Base-by-base conservation (phyloP, 2,329 filamentous ascomycete species). In the Nigrospora osmanthi region DNA sequence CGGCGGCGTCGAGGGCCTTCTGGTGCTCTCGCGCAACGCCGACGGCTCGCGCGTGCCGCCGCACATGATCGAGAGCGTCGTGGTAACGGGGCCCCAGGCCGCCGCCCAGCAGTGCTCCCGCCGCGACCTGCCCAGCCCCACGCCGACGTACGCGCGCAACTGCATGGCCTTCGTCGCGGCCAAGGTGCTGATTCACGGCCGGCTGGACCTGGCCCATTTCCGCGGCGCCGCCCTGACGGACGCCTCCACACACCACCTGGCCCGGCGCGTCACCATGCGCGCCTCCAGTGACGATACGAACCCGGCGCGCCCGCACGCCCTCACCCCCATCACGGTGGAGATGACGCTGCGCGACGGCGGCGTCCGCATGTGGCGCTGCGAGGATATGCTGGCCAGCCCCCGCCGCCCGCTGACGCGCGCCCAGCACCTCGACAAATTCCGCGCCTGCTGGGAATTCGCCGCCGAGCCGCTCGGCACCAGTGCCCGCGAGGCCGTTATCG, bases 11-110 rank as follows among this genome's bases (percentile, higher is more conserved):
- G 45, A 47, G 36, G 45, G 45, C 5, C 16, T 47, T 14, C 35
- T 44, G 31, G 19, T 40, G 12, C 45, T 47, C 36, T 40, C 35
- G 41, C 44, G 36, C 19, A 43, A 38, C 15, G 23, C 15, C 6
- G 42, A 43, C n/a, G 42, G 42, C 17, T 32, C 42, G 11, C 37
- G 3, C 45, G 57, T 83, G 19, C 77, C 78, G 0, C 43, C 77
- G 3, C 77, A 71, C 1, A 62, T 84, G 14, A 63, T 84, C 2
- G 64, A 65, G n/a, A 65, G 79, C 17, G 80, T 80, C 0, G 65
- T 70, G 5, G 38, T 47, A 11, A 47, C 45, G n/a, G 45, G 45
- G 2, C 45, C 45, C 4, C 31, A 41, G 9, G 45, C 44, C 7
- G 44, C 45, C 4, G 45, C 40, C 11, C 32, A 42, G 11, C 23